These are phyloP conservation scores for Fusarium sp. DNA, from an alignment of 2,329 filamentous ascomycete genomes.

Conservation along the genomic window DNA sequence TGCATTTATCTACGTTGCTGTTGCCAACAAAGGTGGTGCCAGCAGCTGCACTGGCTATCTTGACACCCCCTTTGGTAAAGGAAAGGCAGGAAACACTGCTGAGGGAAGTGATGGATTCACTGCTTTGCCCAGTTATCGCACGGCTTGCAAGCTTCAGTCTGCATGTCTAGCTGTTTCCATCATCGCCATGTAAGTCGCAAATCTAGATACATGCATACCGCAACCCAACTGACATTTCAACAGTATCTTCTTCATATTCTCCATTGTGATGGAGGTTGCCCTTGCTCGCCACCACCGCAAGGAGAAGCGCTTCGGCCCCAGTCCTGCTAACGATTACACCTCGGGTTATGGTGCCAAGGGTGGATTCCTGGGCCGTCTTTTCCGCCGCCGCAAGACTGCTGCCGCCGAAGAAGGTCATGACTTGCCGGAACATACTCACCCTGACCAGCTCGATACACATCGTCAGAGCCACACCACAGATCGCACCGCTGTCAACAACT, in stretches of 20 bases:
- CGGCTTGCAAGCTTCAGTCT: conserved; percentile 78
- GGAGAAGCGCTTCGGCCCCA: conserved; percentile 74
- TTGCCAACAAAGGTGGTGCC: conserved; percentile 75
- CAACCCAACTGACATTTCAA: neutral
- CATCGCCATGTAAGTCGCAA: conserved; percentile 70
- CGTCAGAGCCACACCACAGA: conserved; percentile 56
- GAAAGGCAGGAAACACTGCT: conserved; percentile 61
- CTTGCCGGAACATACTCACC: conserved; percentile 53
- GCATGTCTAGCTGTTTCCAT: conserved; percentile 82
- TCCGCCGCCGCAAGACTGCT: conserved; percentile 42
- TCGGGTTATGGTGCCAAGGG: conserved; percentile 53
- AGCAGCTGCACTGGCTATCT: conserved; percentile 69
- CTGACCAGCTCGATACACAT: conserved; percentile 49
- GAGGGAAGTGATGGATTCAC: conserved; percentile 59
- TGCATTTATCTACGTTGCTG: conserved; percentile 83
- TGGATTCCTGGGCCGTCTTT: conserved; percentile 49
- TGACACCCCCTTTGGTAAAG: conserved; percentile 74
- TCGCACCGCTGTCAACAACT: conserved; percentile 47
- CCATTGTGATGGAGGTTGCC: conserved; percentile 73
- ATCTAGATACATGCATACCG: neutral
- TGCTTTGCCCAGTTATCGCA: conserved; percentile 56
- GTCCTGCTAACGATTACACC: conserved; percentile 66
- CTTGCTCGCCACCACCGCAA: conserved; percentile 77
- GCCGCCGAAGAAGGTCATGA: conserved; percentile 42
- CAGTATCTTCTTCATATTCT: conserved; percentile 79